Conservation (phyloP, 331 rosid species). For the Acacia concinna region DNA sequence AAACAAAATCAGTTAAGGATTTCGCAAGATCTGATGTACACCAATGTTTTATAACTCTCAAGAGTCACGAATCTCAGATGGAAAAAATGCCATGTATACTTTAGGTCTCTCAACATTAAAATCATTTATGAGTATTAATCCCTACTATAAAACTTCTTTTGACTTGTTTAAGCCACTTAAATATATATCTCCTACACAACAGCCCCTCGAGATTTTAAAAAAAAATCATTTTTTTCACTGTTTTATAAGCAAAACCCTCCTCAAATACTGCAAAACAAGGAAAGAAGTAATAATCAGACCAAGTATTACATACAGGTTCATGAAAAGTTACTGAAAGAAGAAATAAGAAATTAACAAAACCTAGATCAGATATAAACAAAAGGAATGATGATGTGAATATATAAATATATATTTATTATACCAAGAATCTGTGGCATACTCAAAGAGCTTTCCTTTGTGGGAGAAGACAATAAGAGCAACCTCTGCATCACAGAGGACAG, state of each 20-base stretch:
- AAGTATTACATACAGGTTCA: neutral
- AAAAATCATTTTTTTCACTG: neutral
- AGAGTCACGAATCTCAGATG: neutral
- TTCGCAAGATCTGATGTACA: neutral
- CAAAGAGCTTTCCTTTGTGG: conserved; percentile 68
- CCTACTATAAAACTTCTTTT: neutral
- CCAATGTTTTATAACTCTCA: neutral
- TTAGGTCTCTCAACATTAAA: neutral
- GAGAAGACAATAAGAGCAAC: conserved; percentile 59
- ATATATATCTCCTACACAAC: neutral
- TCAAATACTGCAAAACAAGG: neutral
- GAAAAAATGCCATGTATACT: neutral
- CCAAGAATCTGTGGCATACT: conserved; percentile 69
- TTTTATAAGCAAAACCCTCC: conserved; percentile 5
- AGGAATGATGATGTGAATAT: neutral
- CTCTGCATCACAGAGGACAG: conserved; percentile 95
- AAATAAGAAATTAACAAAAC: neutral
- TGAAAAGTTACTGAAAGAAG: neutral
- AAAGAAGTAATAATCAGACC: neutral
- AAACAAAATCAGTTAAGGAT: conserved; percentile 15
- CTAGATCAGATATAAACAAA: neutral
- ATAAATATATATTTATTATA: neutral
- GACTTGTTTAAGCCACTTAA: neutral
- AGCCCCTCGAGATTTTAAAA: neutral
- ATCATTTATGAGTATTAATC: neutral